phyloP scores from a whole-genome alignment of 306 rosid genomes.

The Vigna radiata region DNA sequence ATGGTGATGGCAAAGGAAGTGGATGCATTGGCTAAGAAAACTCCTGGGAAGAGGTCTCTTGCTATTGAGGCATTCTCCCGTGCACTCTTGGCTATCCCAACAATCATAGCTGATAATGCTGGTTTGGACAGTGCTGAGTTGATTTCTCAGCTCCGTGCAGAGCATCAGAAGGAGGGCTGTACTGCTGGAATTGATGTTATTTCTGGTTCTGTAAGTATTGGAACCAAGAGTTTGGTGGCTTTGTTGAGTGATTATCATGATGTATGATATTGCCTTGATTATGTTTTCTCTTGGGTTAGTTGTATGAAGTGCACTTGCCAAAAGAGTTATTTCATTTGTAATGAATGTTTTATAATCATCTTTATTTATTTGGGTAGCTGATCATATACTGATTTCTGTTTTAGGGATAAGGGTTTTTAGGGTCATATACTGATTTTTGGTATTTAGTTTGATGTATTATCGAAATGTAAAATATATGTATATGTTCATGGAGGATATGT shows the following conservation, averaged over 20 bases:
- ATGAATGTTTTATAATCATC: neutral
- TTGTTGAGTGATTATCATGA: neutral
- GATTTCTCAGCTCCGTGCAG: constrained; percentile 94
- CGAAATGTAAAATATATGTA: constrained; percentile 13
- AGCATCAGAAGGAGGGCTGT: constrained; percentile 87
- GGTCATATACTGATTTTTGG: neutral
- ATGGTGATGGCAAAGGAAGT: constrained; percentile 95
- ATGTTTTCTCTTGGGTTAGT: no score
- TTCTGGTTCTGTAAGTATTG: constrained; percentile 83
- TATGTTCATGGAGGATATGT: neutral
- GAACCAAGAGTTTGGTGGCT: neutral
- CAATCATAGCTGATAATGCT: constrained; percentile 95
- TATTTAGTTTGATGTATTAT: neutral
- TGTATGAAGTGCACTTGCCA: no score
- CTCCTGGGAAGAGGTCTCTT: constrained; percentile 97
- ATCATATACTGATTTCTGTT: neutral
- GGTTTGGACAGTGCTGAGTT: constrained; percentile 98
- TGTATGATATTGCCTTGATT: neutral
- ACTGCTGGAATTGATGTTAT: constrained; percentile 92
- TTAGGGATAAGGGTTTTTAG: no score
- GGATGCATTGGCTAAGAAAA: constrained; percentile 87
- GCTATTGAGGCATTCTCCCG: constrained; percentile 96
- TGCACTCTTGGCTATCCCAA: constrained; percentile 88
- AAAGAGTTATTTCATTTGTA: neutral
- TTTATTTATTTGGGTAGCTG: neutral